Evolutionary conservation across 164 flowering plant species (phyloP), one percentile per base, ranked within the genome.

Genomic region (Stephania cephalantha): DNA sequence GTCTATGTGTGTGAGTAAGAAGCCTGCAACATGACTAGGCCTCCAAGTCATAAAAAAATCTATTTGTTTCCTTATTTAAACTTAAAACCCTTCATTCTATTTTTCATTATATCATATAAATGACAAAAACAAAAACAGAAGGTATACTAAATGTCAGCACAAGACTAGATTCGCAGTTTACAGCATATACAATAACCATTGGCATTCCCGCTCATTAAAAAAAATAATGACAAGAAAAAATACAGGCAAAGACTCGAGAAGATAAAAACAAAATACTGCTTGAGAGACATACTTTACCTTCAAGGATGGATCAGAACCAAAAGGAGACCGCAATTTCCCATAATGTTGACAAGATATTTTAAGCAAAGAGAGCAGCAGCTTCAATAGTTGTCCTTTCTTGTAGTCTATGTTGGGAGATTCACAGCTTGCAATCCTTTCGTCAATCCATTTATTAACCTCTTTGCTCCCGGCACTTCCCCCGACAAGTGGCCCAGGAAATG

Each of bases 281-380:
- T 15, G 20, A 61, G 9, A 9, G 52, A 46, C 17, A 58, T 48
- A 67, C 9, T 55, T 74, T 86, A 94, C 99, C 94, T 82, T 91
- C 73, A 77, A 70, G 1, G 84, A 73, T n/a, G 80, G 68, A 61
- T 94, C 97, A 67, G 87, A 77, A 25, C 99, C 98, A 85, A 92
- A 91, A 83, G 97, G 93, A 75, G 98, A 90, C 45, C 99, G 90
- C 66, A 96, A 91, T 82, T 91, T 92, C 68, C 99, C 99, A 85
- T 94, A 92, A 84, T 94, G 88, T 82, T 94, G 99, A 78, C 88
- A 90, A 46, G 92, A 86, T 77, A 96, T 91, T 85, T 87, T 92
- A 12, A 96, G 90, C 87, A 96, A 84, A 35, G 97, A 92, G 46
- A 94, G 86, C 75, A 96, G 95, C 87, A 94, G 73, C 81, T 81